Evolutionary conservation across 306 rosid genomes (phyloP).

Genomic region (Cicer cuneatum): DNA sequence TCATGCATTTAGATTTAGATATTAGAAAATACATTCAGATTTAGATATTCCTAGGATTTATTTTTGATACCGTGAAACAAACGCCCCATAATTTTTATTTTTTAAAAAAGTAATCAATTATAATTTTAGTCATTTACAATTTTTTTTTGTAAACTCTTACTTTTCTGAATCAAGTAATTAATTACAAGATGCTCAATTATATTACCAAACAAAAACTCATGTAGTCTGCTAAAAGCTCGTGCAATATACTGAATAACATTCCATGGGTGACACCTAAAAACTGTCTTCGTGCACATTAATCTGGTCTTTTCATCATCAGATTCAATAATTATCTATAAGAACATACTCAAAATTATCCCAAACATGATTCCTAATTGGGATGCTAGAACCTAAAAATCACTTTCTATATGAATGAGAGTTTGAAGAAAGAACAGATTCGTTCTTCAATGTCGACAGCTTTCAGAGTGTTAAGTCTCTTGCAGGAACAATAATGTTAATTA

Average conservation of each 20-base stretch:
- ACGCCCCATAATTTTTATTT: too few relatives aligned
- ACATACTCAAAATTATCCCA: conserved; percentile 22
- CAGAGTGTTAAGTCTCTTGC: conserved; percentile 14
- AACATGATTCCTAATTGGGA: conserved; percentile 1
- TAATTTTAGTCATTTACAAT: not conserved
- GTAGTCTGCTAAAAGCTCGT: not conserved
- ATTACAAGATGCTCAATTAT: not conserved
- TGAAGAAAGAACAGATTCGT: not conserved
- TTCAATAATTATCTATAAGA: conserved; percentile 17
- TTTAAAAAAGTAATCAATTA: too few relatives aligned
- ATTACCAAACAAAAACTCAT: not conserved
- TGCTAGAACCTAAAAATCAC: conserved; percentile 15
- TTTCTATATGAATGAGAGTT: conserved; percentile 22
- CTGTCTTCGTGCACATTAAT: not conserved
- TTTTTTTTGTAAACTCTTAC: not conserved
- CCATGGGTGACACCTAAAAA: not conserved
- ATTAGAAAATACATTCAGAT: too few relatives aligned
- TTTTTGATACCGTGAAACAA: too few relatives aligned
- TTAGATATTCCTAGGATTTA: too few relatives aligned
- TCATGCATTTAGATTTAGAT: too few relatives aligned
- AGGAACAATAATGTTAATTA: conserved; percentile 26
- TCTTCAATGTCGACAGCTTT: not conserved
- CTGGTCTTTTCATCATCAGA: not conserved
- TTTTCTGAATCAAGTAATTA: not conserved
- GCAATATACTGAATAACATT: conserved; percentile 8